Evolutionary conservation across 192 early-diverging fungal genomes (phyloP).

Genomic region (Chytriomyces hyalinus): DNA sequence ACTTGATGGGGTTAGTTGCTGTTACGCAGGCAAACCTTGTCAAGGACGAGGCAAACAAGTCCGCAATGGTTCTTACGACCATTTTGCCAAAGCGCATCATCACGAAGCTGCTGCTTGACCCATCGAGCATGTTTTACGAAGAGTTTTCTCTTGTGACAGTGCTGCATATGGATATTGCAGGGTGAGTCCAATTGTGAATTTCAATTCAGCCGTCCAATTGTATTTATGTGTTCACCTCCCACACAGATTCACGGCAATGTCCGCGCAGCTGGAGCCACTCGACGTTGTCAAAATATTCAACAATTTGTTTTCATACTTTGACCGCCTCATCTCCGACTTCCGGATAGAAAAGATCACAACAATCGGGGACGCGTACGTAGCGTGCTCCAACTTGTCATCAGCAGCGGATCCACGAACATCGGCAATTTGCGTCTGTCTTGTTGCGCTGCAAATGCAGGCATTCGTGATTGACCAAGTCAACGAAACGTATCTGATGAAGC

Average conservation of each 20-base stretch:
- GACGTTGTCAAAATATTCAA: slow-evolving; percentile 58
- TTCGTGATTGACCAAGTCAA: slow-evolving; percentile 54
- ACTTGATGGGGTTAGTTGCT: slow-evolving; percentile 46
- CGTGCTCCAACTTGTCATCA: slow-evolving; percentile 40
- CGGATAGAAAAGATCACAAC: slow-evolving; percentile 55
- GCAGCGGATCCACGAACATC: slow-evolving; percentile 41
- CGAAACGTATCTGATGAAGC: slow-evolving; percentile 38
- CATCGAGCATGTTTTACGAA: slow-evolving; percentile 50
- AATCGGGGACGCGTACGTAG: slow-evolving; percentile 57
- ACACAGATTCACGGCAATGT: slow-evolving; percentile 57
- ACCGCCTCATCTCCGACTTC: slow-evolving; percentile 50
- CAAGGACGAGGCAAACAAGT: slow-evolving; percentile 48
- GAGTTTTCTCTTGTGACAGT: slow-evolving; percentile 49
- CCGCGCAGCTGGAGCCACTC: slow-evolving; percentile 50
- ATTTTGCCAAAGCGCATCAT: slow-evolving; percentile 56
- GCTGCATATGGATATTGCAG: slow-evolving; percentile 60
- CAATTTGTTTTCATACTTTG: slow-evolving; percentile 56
- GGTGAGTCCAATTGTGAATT: slow-evolving; percentile 36
- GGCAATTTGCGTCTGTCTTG: slow-evolving; percentile 50
- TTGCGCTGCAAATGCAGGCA: slow-evolving; percentile 57
- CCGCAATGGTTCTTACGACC: slow-evolving; percentile 45
- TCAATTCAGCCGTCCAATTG: background rate
- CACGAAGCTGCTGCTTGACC: slow-evolving; percentile 46
- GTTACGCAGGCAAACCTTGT: slow-evolving; percentile 54
- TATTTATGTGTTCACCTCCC: background rate